Evolutionary conservation across 371 early-diverging fungal genomes (phyloP).

Genomic region (Mortierella sp.): DNA sequence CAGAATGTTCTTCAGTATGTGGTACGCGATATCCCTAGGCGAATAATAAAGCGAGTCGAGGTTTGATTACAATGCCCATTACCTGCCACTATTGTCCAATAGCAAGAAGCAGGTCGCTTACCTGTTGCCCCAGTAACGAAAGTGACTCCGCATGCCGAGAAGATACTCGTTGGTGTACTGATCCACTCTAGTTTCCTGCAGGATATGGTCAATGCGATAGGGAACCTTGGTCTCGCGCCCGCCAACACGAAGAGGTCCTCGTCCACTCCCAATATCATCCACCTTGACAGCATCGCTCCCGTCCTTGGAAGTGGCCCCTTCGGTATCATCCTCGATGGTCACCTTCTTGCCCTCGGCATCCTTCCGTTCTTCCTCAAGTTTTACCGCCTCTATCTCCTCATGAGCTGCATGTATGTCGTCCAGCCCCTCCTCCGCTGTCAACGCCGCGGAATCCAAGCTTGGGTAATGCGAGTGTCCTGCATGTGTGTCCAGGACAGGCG

Average conservation of each 20-base stretch:
- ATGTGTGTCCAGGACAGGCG: background rate
- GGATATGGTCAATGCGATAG: constrained; percentile 61
- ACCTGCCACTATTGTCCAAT: background rate
- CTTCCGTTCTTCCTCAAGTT: background rate
- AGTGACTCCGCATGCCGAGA: constrained; percentile 63
- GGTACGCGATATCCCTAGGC: constrained; percentile 50
- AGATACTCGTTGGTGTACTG: constrained; percentile 67
- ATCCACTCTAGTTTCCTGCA: constrained; percentile 62
- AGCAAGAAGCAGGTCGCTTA: constrained; percentile 9
- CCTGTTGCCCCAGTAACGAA: constrained; percentile 68
- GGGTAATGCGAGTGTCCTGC: background rate
- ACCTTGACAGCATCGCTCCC: background rate
- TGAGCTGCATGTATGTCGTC: background rate
- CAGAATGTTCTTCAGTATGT: constrained; percentile 44
- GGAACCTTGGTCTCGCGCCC: constrained; percentile 47
- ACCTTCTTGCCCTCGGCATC: background rate
- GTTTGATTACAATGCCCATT: too few relatives aligned
- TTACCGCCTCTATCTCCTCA: background rate
- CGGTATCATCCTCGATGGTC: background rate
- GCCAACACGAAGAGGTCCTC: constrained; percentile 31
- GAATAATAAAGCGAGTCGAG: background rate
- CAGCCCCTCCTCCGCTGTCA: background rate
- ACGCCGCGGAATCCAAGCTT: background rate
- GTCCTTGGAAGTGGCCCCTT: background rate
- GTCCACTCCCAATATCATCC: constrained; percentile 1